Percentiles rank a stretch among this genome's conserved stretches.
Evolutionary conservation across 1,284 basidiomycete genomes (phyloP).

Genomic region (Ganoderma lucidum): DNA sequence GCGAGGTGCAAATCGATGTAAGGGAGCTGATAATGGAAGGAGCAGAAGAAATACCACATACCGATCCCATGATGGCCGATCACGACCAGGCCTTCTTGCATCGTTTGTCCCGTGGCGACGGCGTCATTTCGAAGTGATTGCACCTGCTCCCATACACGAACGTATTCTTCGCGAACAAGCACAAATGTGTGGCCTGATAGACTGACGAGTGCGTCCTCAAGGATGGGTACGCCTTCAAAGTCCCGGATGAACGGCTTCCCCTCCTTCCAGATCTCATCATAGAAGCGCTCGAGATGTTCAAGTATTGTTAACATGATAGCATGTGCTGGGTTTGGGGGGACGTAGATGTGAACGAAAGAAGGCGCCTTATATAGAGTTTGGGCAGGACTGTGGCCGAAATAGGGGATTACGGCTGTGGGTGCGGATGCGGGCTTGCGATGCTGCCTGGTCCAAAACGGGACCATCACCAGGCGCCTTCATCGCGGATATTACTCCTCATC

Average conservation of each 20-base stretch:
- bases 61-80: not conserved
- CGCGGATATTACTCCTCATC: no score
- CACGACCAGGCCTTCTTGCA: not conserved
- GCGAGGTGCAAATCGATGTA: not conserved
- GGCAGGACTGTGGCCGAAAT: no score
- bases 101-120: not conserved
- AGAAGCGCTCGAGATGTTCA: not conserved
- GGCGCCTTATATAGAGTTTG: no score
- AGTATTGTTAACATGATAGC: no score
- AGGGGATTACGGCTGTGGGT: no score
- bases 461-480: no score
- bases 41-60: not conserved
- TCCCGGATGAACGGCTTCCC: not conserved
- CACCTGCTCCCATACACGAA: not conserved
- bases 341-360: no score
- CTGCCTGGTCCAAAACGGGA: no score
- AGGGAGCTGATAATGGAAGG: not conserved
- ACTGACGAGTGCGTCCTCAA: not conserved
- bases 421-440: no score
- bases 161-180: not conserved
- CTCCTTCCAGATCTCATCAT: not conserved
- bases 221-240: not conserved
- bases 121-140: not conserved
- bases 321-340: no score
- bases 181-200: not conserved